Evolutionary conservation across 129 eudicot species (phyloP).

Genomic region (Dittrichia graveolens): DNA sequence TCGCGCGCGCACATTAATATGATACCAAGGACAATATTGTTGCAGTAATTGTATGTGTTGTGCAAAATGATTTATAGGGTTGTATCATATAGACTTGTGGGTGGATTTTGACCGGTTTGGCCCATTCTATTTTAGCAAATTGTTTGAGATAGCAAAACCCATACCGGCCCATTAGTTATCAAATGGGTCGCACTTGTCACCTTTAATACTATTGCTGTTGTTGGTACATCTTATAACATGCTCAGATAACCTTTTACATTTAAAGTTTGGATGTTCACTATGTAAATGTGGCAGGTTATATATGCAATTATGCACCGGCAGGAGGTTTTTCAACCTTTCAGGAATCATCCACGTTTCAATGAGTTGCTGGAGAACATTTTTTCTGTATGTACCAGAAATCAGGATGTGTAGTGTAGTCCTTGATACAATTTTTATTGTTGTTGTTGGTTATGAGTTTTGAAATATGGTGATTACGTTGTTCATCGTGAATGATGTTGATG

Average conservation of each 20-base stretch:
- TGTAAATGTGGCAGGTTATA: slow-evolving; percentile 64
- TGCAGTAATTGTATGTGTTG: background rate
- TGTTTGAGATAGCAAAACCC: background rate
- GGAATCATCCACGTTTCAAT: slow-evolving; percentile 89
- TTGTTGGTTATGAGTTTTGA: background rate
- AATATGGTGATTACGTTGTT: slow-evolving; percentile 13
- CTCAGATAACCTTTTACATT: background rate
- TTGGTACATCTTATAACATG: background rate
- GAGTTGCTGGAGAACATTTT: slow-evolving; percentile 95
- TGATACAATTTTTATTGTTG: background rate
- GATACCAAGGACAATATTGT: background rate
- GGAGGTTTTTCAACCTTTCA: slow-evolving; percentile 95
- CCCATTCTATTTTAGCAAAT: background rate
- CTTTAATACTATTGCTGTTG: background rate
- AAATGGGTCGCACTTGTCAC: background rate
- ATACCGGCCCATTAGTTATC: background rate
- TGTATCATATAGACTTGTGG: background rate
- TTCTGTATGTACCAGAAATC: slow-evolving; percentile 54
- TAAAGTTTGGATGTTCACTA: slow-evolving; percentile 9
- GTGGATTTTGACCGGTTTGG: background rate
- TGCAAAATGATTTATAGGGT: background rate
- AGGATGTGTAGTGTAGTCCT: background rate
- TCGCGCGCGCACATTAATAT: background rate
- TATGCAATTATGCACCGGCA: slow-evolving; percentile 98
- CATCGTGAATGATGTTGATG: slow-evolving; percentile 22